phyloP scores from a whole-genome alignment of 2,329 filamentous ascomycete species.

The Elsinoe perseae region DNA sequence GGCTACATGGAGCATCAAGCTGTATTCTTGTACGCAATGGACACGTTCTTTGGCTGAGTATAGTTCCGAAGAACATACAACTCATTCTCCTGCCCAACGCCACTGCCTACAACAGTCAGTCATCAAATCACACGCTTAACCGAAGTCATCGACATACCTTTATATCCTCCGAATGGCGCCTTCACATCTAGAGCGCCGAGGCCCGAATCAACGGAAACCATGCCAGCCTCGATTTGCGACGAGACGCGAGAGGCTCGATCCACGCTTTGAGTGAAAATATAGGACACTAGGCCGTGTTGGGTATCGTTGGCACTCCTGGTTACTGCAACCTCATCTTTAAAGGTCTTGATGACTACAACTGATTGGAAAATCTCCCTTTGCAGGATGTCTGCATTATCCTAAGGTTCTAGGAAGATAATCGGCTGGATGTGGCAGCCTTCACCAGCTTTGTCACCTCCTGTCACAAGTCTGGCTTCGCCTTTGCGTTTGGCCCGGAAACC shows the following conservation, averaged over 20 bases:
- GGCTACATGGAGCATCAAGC: background rate
- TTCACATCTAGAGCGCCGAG: background rate
- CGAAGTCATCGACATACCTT: background rate
- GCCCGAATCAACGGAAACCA: slow-evolving; percentile 19
- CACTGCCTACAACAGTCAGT: background rate
- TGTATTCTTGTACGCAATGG: background rate
- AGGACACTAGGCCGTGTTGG: slow-evolving; percentile 21
- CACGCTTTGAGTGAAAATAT: slow-evolving; percentile 19
- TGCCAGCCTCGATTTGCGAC: slow-evolving; percentile 19
- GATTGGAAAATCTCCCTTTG: slow-evolving; percentile 19
- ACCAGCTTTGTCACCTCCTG: slow-evolving; percentile 3
- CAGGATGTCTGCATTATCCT: slow-evolving; percentile 6
- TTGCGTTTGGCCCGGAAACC: slow-evolving; percentile 8
- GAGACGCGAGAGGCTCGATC: slow-evolving; percentile 17
- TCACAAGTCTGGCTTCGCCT: slow-evolving; percentile 10
- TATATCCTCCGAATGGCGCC: background rate
- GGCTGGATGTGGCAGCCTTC: slow-evolving; percentile 16
- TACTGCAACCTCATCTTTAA: slow-evolving; percentile 17
- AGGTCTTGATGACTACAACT: slow-evolving; percentile 19
- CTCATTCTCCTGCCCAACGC: background rate
- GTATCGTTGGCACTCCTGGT: slow-evolving; percentile 19
- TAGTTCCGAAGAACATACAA: background rate
- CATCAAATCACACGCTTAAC: background rate
- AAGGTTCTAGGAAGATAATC: slow-evolving; percentile 16
- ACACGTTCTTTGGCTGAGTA: background rate